Base-by-base conservation (phyloP, 1,139 yeast genomes). In the Candida buenavistaensis region DNA sequence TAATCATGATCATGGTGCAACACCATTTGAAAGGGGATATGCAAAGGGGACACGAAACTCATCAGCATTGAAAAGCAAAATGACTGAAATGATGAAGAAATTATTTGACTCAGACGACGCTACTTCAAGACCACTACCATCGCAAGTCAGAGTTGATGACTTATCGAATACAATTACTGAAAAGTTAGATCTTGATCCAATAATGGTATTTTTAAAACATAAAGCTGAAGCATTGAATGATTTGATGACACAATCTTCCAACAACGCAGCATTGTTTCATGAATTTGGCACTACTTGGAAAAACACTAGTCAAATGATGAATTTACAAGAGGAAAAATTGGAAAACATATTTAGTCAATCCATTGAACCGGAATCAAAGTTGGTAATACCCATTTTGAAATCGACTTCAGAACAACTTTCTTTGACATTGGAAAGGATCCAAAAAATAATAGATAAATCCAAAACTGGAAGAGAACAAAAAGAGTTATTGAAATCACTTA, bases 21-120 rank as follows among this genome's bases (percentile, higher is more conserved):
- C 59, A 2, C 53, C 74, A 1, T 69, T 57, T 35, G 62, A 64
- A 23, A 50, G 50, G 35, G 75, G 75, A 4, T 67, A 53, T 39
- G 54, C 52, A 9, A 54, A 48, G 28, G 75, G 75, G 0, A 44
- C 61, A 2, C 46, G 56, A 27, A 62, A 54, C 42, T 58, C 71
- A 3, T 48, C 39, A 12, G 41, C 37, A 6, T 41, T 68, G 15
- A 63, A 57, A 31, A 46, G 37, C 5, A 57, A 54, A 17, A 35
- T 53, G 46, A 31, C 45, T 34, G 21, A 46, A 23, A 35, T 51
- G 4, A 21, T 42, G 14, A 36, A 35, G 7, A 29, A 16, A 3
- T 8, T 43, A 6, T 33, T 41, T 8, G 44, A 44, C 10, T 26
- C 34, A 1, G 9, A 14, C 3, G n/a, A 25, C 6, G 8, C 17